Evolutionary conservation across 1,139 yeast species (phyloP), one percentile per base, ranked within the genome.

Genomic region (Suhomyces bolitotheri): DNA sequence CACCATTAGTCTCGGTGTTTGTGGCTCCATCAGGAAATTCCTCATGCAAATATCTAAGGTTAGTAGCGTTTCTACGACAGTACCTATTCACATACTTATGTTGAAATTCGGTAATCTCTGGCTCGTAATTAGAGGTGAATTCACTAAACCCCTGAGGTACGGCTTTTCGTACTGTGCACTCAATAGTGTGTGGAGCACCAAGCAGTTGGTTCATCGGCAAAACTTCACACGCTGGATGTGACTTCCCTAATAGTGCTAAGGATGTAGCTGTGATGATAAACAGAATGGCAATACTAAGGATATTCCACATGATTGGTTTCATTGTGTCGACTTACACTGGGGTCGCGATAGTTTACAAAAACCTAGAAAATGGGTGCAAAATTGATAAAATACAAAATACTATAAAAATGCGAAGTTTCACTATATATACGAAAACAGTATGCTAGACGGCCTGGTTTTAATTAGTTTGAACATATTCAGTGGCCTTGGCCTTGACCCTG

Each of bases 401-500:
- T 29, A 33, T 33, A 29, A 26, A 36, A 29, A 29, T 29, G 32
- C 32, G 5, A 16, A 17, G 20, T 14, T 29, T 11, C n/a, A 23
- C 32, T 29, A 22, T 29, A 9, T 29, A 29, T 29, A 29, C 5
- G 26, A 22, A 16, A 16, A 29, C 25, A 14, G 19, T 10, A 29
- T 29, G 25, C 25, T 15, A 16, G 19, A 7, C 24, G 12, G 12
- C 4, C 4, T 10, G 21, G 16, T 9, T n/a, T 20, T 23, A 33
- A n/a, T 38, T 29, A 14, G 38, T 27, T 47, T 66, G 63, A 27
- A 66, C 94, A 53, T 76, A 89, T 53, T 87, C 95, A 28, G 82
- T 78, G 23, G 98, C 98, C 66, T 84, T 85, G 20, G 95, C 89
- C 70, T 88, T 90, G 41, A 90, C 96, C 46, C 85, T 82, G 46